Base-by-base conservation (phyloP, 1,284 basidiomycete genomes). In the Taiwanofungus camphoratus region DNA sequence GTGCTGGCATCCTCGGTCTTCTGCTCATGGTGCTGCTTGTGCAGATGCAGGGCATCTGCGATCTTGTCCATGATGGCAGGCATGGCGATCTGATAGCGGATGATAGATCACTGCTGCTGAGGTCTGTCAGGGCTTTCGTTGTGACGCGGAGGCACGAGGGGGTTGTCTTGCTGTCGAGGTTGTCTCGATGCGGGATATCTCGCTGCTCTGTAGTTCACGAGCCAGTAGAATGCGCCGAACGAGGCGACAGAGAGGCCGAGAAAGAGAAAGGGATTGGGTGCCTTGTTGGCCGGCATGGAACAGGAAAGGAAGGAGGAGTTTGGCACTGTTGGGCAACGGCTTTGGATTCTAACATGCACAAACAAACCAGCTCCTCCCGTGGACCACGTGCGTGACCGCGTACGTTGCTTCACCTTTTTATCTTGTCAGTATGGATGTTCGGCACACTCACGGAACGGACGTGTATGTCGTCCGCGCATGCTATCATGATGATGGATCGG, bases 181-280 rank as follows among this genome's bases (percentile, higher is more conserved):
- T 77, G 76, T 23, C 66, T 65, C 5, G 80, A 83, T 3, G 80
- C 78, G 11, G 84, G 82, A 48, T 74, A 60, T 2, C 71, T 74
- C 44, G 64, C 56, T 58, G 81, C 77, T 58, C 82, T 71, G 53
- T 68, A 62, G 52, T 75, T 76, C 32, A 79, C 60, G 48, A 83
- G 62, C 44, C 64, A 59, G 57, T 68, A 75, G 60, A 84, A 87
- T 0, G 71, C 60, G 32, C 61, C 73, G 57, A 77, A 78, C 36
- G 83, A 80, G 36, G 70, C 64, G 34, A 73, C 55, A 33, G 75
- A 68, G 50, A 87, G 63, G 33, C 68, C 76, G 45, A 79, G 53
- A 51, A 87, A 70, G 48, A 79, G 60, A 56, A 75, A 63, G 29
- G 84, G 84, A 65, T 82, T 84, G 13, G 83, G 84, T 41, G 63